These are phyloP conservation scores for Thraustochytrium striatum DNA, from an alignment of 352 stramenopile genomes.

Conservation along the genomic window DNA sequence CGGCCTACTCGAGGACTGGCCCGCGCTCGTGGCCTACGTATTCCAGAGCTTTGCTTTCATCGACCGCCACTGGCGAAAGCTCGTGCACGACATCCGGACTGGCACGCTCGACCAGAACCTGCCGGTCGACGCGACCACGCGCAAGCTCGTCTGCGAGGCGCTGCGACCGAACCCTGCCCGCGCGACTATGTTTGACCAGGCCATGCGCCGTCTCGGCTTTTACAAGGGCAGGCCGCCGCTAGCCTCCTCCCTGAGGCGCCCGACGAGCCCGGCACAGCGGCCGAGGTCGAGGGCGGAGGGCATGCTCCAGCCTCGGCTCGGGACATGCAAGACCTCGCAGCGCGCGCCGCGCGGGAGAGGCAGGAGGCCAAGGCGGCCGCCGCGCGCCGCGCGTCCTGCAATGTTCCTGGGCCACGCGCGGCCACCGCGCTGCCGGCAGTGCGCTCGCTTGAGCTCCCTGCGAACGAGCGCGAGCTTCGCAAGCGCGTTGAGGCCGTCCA, in stretches of 20 bases:
- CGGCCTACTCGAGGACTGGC: constrained; percentile 39
- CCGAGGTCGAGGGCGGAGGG: neutral
- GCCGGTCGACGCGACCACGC: neutral
- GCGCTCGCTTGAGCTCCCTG: neutral
- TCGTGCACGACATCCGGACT: constrained; percentile 42
- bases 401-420: no score
- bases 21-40: constrained; percentile 41
- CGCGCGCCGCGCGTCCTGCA: neutral
- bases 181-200: neutral
- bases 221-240: constrained; percentile 3
- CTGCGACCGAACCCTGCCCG: neutral
- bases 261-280: neutral
- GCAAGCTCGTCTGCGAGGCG: neutral
- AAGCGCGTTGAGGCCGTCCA: neutral
- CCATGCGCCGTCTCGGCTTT: constrained; percentile 18
- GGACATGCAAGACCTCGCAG: neutral
- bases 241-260: neutral
- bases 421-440: neutral
- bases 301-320: neutral
- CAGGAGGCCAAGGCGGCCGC: no score
- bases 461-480: neutral
- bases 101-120: constrained; percentile 42
- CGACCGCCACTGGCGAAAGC: constrained; percentile 41
- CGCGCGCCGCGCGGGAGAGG: no score
- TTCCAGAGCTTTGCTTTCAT: constrained; percentile 45